Evolutionary conservation across 1,139 yeast genomes (phyloP).

Genomic region (Blastobotrys persicus): DNA sequence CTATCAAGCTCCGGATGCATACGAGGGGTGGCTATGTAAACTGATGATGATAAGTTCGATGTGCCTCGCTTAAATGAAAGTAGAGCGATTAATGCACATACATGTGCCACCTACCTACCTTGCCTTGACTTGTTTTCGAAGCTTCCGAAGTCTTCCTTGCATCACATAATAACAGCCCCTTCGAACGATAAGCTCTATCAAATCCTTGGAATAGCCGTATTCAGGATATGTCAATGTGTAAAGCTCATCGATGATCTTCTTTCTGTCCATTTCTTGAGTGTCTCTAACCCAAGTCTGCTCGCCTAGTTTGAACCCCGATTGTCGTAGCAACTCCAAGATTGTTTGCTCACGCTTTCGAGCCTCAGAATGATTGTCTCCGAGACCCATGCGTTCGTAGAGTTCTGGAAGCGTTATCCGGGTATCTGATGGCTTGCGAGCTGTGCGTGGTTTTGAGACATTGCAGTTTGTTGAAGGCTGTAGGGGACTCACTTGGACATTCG

Average conservation of each 20-base stretch:
- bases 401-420: slow-evolving; percentile 58
- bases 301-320: slow-evolving; percentile 67
- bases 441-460: slow-evolving; percentile 3
- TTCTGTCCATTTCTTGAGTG: slow-evolving; percentile 55
- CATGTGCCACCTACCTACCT: background rate
- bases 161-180: slow-evolving; percentile 76
- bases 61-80: background rate
- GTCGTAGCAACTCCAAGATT: slow-evolving; percentile 56
- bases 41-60: background rate
- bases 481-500: background rate
- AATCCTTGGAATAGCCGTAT: slow-evolving; percentile 51
- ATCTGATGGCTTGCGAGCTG: slow-evolving; percentile 45
- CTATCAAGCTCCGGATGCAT: too few relatives aligned
- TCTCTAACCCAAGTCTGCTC: slow-evolving; percentile 80
- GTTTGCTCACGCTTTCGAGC: slow-evolving; percentile 60
- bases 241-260: slow-evolving; percentile 49
- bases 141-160: slow-evolving; percentile 75
- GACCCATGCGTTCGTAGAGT: slow-evolving; percentile 51
- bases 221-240: slow-evolving; percentile 46
- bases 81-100: background rate
- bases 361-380: slow-evolving; percentile 51
- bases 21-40: too few relatives aligned
- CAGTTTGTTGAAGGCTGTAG: background rate
- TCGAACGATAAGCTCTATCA: slow-evolving; percentile 67
- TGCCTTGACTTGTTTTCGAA: slow-evolving; percentile 3